Evolutionary conservation across 306 rosid genomes (phyloP).

Genomic region (Trichosanthes truncata): DNA sequence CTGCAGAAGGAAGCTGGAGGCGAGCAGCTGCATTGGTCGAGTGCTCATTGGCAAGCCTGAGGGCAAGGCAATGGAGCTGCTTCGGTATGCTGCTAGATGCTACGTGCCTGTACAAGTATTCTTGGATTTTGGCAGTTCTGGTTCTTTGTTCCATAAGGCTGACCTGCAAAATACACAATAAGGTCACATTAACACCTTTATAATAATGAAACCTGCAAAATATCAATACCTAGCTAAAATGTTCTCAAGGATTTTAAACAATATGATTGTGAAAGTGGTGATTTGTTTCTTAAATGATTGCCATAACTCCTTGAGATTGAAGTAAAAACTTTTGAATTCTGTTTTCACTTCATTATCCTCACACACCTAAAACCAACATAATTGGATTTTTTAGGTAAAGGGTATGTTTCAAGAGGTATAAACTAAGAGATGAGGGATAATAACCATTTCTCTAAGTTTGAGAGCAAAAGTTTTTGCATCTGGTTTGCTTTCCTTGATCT

Average conservation of each 20-base stretch:
- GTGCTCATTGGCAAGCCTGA: slow-evolving; percentile 82
- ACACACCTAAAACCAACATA: neutral
- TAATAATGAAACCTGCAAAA: neutral
- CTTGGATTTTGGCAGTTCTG: slow-evolving; percentile 88
- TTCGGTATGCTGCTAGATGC: slow-evolving; percentile 99
- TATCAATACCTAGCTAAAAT: neutral
- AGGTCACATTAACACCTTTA: neutral
- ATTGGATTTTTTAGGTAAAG: neutral
- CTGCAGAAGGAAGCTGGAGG: slow-evolving; percentile 90
- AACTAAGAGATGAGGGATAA: neutral
- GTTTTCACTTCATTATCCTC: neutral
- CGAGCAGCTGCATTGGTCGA: slow-evolving; percentile 91
- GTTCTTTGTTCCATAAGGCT: slow-evolving; percentile 83
- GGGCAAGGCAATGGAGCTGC: slow-evolving; percentile 89
- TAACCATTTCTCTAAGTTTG: slow-evolving; percentile 88
- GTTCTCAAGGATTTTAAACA: neutral
- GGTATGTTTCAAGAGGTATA: slow-evolving; percentile 7
- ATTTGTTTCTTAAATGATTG: slow-evolving; percentile 1
- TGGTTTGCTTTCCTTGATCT: slow-evolving; percentile 41
- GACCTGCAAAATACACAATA: slow-evolving; percentile 24
- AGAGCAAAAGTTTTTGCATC: slow-evolving; percentile 76
- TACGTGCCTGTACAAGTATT: slow-evolving; percentile 86
- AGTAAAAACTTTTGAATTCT: neutral
- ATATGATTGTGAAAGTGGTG: neutral
- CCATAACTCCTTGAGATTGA: neutral